These are phyloP conservation scores for Aspergillus ochraceus DNA, from an alignment of 2,329 filamentous ascomycete genomes.

Conservation along the genomic window DNA sequence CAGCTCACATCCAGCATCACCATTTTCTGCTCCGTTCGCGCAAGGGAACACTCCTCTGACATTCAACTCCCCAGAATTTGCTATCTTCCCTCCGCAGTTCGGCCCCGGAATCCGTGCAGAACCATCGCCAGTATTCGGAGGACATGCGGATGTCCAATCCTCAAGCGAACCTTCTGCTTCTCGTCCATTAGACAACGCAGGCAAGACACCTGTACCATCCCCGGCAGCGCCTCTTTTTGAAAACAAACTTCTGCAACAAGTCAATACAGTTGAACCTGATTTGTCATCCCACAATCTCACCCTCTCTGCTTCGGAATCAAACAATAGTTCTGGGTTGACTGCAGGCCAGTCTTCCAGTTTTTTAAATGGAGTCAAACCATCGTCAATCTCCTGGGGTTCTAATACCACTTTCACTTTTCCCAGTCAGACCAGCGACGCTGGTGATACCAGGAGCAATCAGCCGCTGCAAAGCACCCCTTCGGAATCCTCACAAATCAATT, in stretches of 20 bases:
- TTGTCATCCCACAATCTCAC: slow-evolving; percentile 7
- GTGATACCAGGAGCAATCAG: not conserved
- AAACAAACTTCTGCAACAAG: not conserved
- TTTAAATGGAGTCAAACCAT: slow-evolving; percentile 12
- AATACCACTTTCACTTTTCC: slow-evolving; percentile 13
- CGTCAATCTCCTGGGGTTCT: not conserved
- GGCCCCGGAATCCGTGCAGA: not conserved
- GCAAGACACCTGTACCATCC: not conserved
- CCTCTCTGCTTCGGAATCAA: not conserved
- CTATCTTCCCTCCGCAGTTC: not conserved
- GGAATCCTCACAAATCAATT: not conserved
- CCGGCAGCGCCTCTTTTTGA: not conserved
- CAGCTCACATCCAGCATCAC: not conserved
- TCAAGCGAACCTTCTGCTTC: not conserved
- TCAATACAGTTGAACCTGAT: not conserved
- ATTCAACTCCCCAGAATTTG: not conserved
- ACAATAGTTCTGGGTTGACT: slow-evolving; percentile 8
- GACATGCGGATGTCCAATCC: not conserved
- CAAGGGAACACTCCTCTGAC: not conserved
- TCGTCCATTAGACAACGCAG: not conserved
- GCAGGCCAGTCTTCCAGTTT: slow-evolving; percentile 16
- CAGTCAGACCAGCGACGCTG: not conserved
- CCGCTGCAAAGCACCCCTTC: not conserved
- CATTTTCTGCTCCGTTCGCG: not conserved
- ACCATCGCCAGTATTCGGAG: not conserved